Evolutionary conservation across 192 early-diverging fungal genomes (phyloP), one percentile per base, ranked within the genome.

Genomic region (Podila epicladia): DNA sequence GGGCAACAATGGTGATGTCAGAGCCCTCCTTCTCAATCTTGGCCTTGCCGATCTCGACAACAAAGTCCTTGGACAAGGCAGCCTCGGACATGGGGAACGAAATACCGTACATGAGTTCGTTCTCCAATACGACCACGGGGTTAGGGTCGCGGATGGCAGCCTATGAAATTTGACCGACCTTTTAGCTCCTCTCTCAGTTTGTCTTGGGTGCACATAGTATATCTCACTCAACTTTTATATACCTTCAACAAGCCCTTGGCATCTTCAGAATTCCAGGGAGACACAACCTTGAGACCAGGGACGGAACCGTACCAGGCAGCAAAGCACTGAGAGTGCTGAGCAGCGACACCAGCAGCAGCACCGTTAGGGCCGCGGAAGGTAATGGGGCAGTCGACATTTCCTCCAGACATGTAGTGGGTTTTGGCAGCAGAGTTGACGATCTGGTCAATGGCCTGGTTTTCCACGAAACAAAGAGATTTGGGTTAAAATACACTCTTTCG

Each of bases 331-430:
- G 98, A 98, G 89, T 99, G 98, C 87, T 99, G 98, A 57, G 98
- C 98, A 72, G 87, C 98, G 22, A 99, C 98, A 79, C 97, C 97
- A 51, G 96, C 93, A 65, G 98, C 97, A 33, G 95, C 96, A 73
- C 98, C 98, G 88, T 99, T 99, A 65, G 98, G 98, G 15, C 98
- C 98, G 73, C 98, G 93, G 92, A 99, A 99, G 20, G 98, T 97
- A 75, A 98, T 97, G 35, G 98, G 97, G 82, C 95, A 95, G 58
- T 76, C 79, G 28, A 95, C 92, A 20, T 86, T 88, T 41, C 94
- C 97, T 57, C 95, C 97, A 57, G 96, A 94, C 97, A 99, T 99
- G 88, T 99, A 99, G 75, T 93, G 89, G 57, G 96, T 95, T 86
- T 99, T 99, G 73, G 95, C 97, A 58, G 95, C 97, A 74, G 97